Evolutionary conservation across 2,329 filamentous ascomycete species (phyloP).

Genomic region (Fusarium sp.): DNA sequence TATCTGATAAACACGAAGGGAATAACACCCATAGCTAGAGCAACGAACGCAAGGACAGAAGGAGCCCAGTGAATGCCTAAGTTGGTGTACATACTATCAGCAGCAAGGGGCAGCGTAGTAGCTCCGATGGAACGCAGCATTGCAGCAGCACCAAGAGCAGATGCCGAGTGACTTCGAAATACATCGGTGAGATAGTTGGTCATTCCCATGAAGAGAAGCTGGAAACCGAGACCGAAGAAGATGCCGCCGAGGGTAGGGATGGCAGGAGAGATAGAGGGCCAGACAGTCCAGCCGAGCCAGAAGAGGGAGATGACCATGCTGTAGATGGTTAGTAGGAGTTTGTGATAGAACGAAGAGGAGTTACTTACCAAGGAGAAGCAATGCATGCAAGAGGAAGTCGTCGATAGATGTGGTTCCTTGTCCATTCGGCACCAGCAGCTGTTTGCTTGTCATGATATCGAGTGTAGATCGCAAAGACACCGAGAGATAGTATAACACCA

Average conservation of each 20-base stretch:
- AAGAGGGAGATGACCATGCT: slow-evolving; percentile 67
- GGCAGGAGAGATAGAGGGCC: slow-evolving; percentile 43
- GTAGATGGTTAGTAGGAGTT: slow-evolving; percentile 37
- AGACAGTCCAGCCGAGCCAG: slow-evolving; percentile 71
- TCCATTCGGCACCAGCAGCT: slow-evolving; percentile 45
- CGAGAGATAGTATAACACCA: slow-evolving; percentile 39
- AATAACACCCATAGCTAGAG: slow-evolving; percentile 47
- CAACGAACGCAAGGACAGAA: slow-evolving; percentile 48
- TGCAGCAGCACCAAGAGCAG: slow-evolving; percentile 50
- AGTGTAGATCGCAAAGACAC: slow-evolving; percentile 42
- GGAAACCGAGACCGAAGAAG: slow-evolving; percentile 54
- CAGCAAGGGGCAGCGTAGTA: slow-evolving; percentile 48
- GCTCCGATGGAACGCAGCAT: slow-evolving; percentile 50
- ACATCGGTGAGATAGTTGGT: slow-evolving; percentile 51
- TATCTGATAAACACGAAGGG: slow-evolving; percentile 49
- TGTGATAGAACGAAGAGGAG: slow-evolving; percentile 25
- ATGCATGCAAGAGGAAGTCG: slow-evolving; percentile 61
- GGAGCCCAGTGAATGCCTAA: slow-evolving; percentile 52
- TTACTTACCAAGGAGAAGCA: slow-evolving; percentile 69
- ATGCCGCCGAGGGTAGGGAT: slow-evolving; percentile 56
- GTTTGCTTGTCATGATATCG: slow-evolving; percentile 44
- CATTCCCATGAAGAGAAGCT: slow-evolving; percentile 52
- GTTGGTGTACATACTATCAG: slow-evolving; percentile 47
- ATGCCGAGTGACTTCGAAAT: slow-evolving; percentile 49
- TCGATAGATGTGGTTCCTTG: slow-evolving; percentile 48